Conservation (phyloP, 2,329 filamentous ascomycete genomes). For the Ophiostoma triangulosporum region DNA sequence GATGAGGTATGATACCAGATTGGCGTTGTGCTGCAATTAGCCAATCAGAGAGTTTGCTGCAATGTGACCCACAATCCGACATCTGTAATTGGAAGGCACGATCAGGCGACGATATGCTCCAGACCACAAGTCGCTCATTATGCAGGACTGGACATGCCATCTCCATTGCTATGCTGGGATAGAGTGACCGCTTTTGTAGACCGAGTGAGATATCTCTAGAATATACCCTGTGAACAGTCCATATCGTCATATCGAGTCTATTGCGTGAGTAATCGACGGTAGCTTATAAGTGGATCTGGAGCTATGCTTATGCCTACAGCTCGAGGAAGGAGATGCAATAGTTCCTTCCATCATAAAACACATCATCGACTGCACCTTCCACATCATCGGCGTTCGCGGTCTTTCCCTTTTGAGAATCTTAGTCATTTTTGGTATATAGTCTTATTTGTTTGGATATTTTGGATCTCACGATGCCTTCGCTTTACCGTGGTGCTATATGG, state of each 20-base stretch:
- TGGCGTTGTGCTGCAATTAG: neutral
- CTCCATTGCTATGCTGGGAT: too few relatives aligned
- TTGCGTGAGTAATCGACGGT: too few relatives aligned
- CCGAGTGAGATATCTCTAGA: too few relatives aligned
- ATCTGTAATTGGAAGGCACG: neutral
- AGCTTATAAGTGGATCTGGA: neutral
- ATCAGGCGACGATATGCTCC: neutral
- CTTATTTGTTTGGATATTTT: neutral
- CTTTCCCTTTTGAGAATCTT: conserved; percentile 3
- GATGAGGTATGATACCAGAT: too few relatives aligned
- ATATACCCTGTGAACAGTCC: too few relatives aligned
- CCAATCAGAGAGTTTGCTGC: neutral
- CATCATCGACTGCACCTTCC: neutral
- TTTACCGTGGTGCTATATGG: conserved; percentile 30
- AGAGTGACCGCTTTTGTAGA: too few relatives aligned
- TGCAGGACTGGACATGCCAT: too few relatives aligned
- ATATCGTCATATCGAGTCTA: too few relatives aligned
- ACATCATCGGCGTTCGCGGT: neutral
- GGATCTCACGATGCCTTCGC: conserved; percentile 2
- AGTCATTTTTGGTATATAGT: neutral
- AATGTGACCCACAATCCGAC: neutral
- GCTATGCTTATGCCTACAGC: neutral
- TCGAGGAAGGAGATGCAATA: neutral
- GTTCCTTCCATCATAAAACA: neutral
- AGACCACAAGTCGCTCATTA: neutral